Evolutionary conservation across 2,329 filamentous ascomycete genomes (phyloP), one percentile per base, ranked within the genome.

Genomic region (Nemania abortiva): DNA sequence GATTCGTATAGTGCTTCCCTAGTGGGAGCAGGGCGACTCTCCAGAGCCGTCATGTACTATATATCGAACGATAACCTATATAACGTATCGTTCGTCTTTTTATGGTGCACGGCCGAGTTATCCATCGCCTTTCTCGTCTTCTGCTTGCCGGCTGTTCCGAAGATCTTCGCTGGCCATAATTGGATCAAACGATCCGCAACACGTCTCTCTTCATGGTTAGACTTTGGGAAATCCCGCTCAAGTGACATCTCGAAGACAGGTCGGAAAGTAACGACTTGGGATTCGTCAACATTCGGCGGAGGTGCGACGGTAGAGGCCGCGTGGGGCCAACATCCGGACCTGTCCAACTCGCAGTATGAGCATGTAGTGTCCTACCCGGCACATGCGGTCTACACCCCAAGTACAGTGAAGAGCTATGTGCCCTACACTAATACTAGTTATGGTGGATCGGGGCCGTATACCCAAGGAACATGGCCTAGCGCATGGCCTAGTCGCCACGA

Each of bases 31-130:
- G 57, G 31, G 15, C 64, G 68, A 27, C 64, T 70, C 24, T 15
- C 60, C 2, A 55, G 60, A 57, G 60, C 27, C 5, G 68, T 70
- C 15, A 62, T 61, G 50, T 68, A 65, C 52, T 67, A 68, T 22
- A 0, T 56, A 10, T 59, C 58, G 20, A 31, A 68, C 13, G 68
- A 70, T 29, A 63, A 68, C 13, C 9, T 70, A 45, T 68, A 70
- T 52, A 65, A 64, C 20, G 49, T 66, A 11, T 68, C 68, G 20
- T 29, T 52, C 6, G 54, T 70, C 6, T 50, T 65, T 29, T 20
- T 70, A 24, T 70, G 68, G 68, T 60, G 55, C 20, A 66, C 52
- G 13, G 65, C 68, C 7, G 68, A 70, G 42, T 15, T 70, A n/a
- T 56, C 61, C 1, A 20, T 60, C 42, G 59, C 61, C 3, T 66